These are phyloP conservation scores for Wickerhamomyces sydowiorum DNA, from an alignment of 805 yeast genomes.

Conservation along the genomic window DNA sequence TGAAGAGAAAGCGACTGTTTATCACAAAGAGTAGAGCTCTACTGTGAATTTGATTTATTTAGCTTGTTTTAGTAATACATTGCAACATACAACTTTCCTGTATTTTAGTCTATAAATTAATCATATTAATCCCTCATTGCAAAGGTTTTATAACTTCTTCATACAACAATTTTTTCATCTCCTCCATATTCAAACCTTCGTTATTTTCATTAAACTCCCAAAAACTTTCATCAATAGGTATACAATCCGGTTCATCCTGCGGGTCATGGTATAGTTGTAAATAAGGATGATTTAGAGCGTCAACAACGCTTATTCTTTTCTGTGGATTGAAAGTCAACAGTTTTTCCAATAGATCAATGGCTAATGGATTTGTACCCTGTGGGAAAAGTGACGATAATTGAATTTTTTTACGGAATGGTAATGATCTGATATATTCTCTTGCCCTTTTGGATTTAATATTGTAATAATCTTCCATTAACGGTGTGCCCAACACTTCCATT, in stretches of 20 bases:
- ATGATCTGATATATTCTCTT: constrained; percentile 65
- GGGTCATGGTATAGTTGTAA: constrained; percentile 63
- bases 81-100: not conserved
- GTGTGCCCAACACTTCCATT: constrained; percentile 67
- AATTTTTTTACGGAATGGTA: constrained; percentile 55
- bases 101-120: not conserved
- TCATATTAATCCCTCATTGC: constrained; percentile 5
- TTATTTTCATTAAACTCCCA: constrained; percentile 38
- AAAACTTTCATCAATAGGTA: constrained; percentile 31
- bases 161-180: constrained; percentile 68
- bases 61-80: not conserved
- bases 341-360: constrained; percentile 60
- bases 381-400: constrained; percentile 47
- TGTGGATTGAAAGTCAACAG: constrained; percentile 69
- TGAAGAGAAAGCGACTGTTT: constrained; percentile 1
- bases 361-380: constrained; percentile 38
- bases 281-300: constrained; percentile 73
- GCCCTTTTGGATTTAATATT: constrained; percentile 72
- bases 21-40: not conserved
- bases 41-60: too few species aligned
- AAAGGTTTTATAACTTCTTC: constrained; percentile 67
- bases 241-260: constrained; percentile 57
- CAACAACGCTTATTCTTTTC: constrained; percentile 67
- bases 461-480: constrained; percentile 65
- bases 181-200: constrained; percentile 68